A percentile compares a stretch with the other conserved stretches of the same genome.
phyloP scores from a whole-genome alignment of 768 basidiomycete genomes.

The Hygrophorus russula region DNA sequence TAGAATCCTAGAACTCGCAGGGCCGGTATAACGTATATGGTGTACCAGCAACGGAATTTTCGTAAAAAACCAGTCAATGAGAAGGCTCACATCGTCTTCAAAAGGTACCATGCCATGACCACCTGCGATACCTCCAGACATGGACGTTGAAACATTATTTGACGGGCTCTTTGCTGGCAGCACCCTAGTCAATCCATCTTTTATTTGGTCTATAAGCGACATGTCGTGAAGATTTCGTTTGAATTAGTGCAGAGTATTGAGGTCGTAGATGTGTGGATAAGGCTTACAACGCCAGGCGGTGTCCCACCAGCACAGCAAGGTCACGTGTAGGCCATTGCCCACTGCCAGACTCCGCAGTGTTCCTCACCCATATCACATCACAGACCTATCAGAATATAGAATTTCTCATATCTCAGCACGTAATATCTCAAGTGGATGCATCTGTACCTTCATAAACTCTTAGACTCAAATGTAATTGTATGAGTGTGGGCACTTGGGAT shows the following conservation, averaged over 20 bases:
- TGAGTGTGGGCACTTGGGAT: no score
- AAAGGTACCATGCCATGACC: conserved; percentile 49
- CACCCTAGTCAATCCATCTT: conserved; percentile 35
- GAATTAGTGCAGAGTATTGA: background rate
- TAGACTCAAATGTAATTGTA: no score
- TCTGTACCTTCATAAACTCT: background rate
- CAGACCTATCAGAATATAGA: conserved; percentile 46
- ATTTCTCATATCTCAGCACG: conserved; percentile 26
- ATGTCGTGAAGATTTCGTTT: background rate
- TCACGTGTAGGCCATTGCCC: background rate
- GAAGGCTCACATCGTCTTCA: conserved; percentile 60
- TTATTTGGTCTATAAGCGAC: conserved; percentile 44
- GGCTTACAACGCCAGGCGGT: no score
- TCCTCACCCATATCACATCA: conserved; percentile 36
- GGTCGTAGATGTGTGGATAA: background rate
- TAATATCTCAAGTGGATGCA: background rate
- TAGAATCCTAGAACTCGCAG: conserved; percentile 6
- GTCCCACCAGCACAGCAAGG: no score
- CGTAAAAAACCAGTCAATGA: conserved; percentile 2
- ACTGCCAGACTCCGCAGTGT: no score
- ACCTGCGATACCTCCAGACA: conserved; percentile 46
- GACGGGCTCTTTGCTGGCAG: conserved; percentile 32
- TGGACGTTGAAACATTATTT: conserved; percentile 22
- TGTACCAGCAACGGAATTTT: conserved; percentile 5
- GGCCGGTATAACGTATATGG: conserved; percentile 2